Conservation (phyloP, 176 grass and related monocot species). For the Triticum timopheevii region DNA sequence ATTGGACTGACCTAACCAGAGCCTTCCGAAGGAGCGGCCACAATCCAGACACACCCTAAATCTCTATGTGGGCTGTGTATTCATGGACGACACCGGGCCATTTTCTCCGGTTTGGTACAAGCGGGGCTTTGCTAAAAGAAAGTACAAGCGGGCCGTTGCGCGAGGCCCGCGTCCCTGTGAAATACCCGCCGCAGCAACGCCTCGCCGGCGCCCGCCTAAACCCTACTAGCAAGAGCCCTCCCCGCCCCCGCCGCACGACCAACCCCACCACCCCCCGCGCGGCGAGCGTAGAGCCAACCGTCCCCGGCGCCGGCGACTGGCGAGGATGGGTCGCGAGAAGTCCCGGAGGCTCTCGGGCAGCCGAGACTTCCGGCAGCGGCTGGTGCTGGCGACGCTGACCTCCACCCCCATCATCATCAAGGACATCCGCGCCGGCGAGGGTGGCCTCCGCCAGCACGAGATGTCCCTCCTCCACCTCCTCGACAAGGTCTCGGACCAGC, state of each 20-base stretch:
- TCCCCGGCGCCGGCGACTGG: background rate
- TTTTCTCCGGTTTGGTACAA: background rate
- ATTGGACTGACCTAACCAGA: no score
- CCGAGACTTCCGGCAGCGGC: constrained; percentile 65
- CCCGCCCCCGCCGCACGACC: background rate
- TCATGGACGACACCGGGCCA: no score
- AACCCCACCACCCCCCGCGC: background rate
- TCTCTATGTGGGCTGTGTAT: no score
- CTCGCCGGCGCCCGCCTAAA: constrained; percentile 33
- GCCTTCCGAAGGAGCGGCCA: no score
- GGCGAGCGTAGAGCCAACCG: background rate
- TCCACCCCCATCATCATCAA: constrained; percentile 62
- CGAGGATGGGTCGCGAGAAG: constrained; percentile 41
- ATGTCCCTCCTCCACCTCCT: constrained; percentile 81
- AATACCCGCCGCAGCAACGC: background rate
- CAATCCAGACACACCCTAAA: no score
- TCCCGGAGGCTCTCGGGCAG: constrained; percentile 55
- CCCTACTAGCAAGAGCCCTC: constrained; percentile 30
- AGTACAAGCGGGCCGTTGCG: background rate
- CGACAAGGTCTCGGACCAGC: constrained; percentile 78
- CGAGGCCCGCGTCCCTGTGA: no score
- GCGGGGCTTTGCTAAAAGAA: background rate
- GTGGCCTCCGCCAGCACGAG: constrained; percentile 72
- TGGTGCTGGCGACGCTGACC: constrained; percentile 74
- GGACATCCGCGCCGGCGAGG: constrained; percentile 67